Conservation (phyloP, 2,329 filamentous ascomycete species). For the Thermothelomyces thermophilus region DNA sequence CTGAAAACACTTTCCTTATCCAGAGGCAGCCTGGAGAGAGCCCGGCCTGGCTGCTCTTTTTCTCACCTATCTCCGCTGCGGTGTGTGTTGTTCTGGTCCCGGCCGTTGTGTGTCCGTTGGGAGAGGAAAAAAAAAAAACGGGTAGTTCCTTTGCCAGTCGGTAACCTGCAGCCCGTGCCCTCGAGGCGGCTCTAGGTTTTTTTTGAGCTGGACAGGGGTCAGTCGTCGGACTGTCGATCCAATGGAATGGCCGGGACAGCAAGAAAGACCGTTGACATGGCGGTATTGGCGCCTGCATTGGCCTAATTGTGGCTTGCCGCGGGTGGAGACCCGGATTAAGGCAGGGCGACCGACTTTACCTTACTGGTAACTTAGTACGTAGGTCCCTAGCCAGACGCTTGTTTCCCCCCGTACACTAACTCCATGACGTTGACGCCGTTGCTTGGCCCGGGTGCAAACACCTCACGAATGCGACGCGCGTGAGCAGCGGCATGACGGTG, state of each 20-base stretch:
- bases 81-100: no score
- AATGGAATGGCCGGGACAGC: conserved; percentile 17
- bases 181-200: conserved; percentile 22
- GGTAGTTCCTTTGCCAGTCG: not conserved
- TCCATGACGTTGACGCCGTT: conserved; percentile 4
- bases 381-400: not conserved
- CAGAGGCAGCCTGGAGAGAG: no score
- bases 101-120: no score
- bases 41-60: no score
- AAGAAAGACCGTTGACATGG: conserved; percentile 8
- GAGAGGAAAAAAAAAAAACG: no score
- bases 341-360: not conserved
- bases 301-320: conserved; percentile 13
- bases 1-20: no score
- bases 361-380: no score
- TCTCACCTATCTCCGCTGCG: no score
- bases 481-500: not conserved
- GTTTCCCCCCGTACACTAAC: not conserved
- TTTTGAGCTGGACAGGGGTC: conserved; percentile 25
- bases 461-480: no score
- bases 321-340: not conserved
- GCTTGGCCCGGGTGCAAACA: not conserved
- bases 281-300: conserved; percentile 17
- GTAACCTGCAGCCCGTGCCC: conserved; percentile 6
- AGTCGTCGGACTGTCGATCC: conserved; percentile 10